These are phyloP conservation scores for Talaromyces sp. DNA, from an alignment of 2,329 filamentous ascomycete species.

Conservation along the genomic window DNA sequence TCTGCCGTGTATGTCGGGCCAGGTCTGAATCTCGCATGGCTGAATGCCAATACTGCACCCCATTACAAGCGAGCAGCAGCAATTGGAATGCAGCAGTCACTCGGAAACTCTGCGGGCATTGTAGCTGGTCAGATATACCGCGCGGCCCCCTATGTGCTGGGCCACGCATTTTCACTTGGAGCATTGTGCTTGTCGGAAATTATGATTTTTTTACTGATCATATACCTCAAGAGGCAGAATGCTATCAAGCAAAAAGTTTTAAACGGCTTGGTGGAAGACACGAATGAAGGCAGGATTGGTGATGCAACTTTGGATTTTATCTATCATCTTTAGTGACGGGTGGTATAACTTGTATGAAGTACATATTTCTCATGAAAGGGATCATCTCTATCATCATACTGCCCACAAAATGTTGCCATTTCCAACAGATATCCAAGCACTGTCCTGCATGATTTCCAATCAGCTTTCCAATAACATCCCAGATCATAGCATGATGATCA, in stretches of 20 bases:
- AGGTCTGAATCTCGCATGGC: slow-evolving; percentile 17
- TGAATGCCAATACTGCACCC: background rate
- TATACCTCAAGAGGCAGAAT: background rate
- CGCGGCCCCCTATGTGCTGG: background rate
- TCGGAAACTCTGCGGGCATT: slow-evolving; percentile 64
- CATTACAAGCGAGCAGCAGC: slow-evolving; percentile 40
- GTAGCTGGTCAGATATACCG: slow-evolving; percentile 60
- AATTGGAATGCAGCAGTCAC: background rate
- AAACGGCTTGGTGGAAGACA: background rate
- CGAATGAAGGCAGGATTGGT: background rate
- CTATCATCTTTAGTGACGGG: background rate
- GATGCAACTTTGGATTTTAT: background rate
- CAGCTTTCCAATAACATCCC: too few relatives aligned
- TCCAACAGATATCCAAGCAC: too few relatives aligned
- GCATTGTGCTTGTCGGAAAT: background rate
- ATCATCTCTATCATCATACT: too few relatives aligned
- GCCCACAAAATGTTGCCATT: too few relatives aligned
- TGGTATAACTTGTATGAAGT: too few relatives aligned
- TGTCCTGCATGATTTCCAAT: too few relatives aligned
- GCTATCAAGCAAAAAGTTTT: background rate
- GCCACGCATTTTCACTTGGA: background rate
- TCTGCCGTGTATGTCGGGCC: slow-evolving; percentile 17
- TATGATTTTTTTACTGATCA: background rate
- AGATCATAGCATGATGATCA: too few relatives aligned
- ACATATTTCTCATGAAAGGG: too few relatives aligned